Conservation (phyloP, 2,329 filamentous ascomycete species). For the Alternaria gaisen region DNA sequence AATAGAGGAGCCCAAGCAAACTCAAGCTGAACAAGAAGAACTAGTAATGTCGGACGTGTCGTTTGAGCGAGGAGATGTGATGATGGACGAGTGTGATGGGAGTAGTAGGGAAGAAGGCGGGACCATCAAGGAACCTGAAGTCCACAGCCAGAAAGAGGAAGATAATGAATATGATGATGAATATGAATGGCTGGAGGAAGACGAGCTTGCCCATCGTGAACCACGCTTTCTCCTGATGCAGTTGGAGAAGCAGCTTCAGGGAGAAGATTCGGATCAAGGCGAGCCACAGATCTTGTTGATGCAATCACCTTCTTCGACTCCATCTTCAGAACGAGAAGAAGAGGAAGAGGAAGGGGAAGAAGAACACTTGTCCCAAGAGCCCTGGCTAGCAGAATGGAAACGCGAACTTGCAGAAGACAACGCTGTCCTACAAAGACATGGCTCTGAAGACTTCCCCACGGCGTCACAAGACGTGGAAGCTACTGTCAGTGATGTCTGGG, state of each 20-base stretch:
- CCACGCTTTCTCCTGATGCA: too few relatives aligned
- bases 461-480: slow-evolving; percentile 31
- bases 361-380: background rate
- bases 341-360: slow-evolving; percentile 9
- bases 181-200: background rate
- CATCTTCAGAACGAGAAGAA: too few relatives aligned
- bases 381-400: background rate
- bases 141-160: background rate
- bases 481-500: slow-evolving; percentile 29
- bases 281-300: background rate
- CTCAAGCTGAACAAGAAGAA: background rate
- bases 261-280: background rate
- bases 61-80: background rate
- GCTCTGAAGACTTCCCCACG: slow-evolving; percentile 47
- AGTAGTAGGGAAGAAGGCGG: background rate
- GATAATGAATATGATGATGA: background rate
- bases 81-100: background rate
- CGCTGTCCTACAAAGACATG: slow-evolving; percentile 14
- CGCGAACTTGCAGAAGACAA: background rate
- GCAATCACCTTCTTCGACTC: background rate
- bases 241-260: background rate
- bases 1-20: background rate
- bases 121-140: background rate
- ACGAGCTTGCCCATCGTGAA: background rate
- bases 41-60: background rate